Conservation (phyloP, 441 rosid genomes). For the Croton laevigatus region DNA sequence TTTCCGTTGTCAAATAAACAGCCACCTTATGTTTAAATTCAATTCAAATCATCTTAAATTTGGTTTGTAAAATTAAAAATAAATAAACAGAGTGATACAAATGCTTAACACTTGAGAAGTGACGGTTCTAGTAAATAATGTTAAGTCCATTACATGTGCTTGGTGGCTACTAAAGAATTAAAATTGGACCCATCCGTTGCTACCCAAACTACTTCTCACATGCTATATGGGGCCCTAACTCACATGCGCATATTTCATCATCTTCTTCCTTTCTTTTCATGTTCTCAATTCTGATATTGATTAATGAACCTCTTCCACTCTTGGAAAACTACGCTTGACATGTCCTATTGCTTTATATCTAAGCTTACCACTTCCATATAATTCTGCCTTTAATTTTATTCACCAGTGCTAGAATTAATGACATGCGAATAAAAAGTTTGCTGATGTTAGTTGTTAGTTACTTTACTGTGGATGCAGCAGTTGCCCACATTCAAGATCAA, state of each 20-base stretch:
- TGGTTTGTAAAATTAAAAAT: too few relatives aligned
- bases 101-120: background rate
- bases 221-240: slow-evolving; percentile 27
- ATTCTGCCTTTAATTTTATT: too few relatives aligned
- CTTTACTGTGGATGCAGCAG: slow-evolving; percentile 25
- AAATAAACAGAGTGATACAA: background rate
- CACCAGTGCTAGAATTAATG: too few relatives aligned
- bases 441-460: slow-evolving; percentile 6
- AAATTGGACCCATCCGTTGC: slow-evolving; percentile 25
- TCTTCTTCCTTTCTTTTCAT: slow-evolving; percentile 7
- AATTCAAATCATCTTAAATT: too few relatives aligned
- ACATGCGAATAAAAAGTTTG: too few relatives aligned
- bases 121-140: slow-evolving; percentile 16
- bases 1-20: too few relatives aligned
- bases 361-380: too few relatives aligned
- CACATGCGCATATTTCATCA: slow-evolving; percentile 28
- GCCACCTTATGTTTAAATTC: too few relatives aligned
- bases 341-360: too few relatives aligned
- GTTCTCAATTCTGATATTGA: too few relatives aligned
- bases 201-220: slow-evolving; percentile 21
- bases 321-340: too few relatives aligned
- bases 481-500: slow-evolving; percentile 21
- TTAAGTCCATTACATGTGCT: background rate
- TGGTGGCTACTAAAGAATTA: slow-evolving; percentile 5
- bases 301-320: too few relatives aligned